Conservation (phyloP, 768 basidiomycete species). For the Leccinum pellstonianum region DNA sequence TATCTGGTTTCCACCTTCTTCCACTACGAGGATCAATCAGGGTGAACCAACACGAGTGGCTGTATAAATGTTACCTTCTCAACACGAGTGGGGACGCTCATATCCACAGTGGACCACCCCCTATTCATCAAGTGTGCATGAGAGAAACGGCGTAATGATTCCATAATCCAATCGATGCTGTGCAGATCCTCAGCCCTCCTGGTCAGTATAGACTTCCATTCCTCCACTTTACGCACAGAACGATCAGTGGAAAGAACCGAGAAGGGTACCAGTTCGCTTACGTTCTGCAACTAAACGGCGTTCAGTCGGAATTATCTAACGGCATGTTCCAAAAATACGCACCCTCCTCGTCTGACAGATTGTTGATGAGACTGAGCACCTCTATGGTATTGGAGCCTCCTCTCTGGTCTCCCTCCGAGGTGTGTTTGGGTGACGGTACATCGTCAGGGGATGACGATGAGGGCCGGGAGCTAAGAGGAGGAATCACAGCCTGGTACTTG, state of each 20-base stretch:
- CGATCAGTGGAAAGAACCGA: constrained; percentile 2
- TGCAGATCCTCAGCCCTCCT: constrained; percentile 49
- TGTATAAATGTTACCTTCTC: constrained; percentile 57
- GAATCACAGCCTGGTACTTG: constrained; percentile 76
- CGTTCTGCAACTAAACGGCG: constrained; percentile 52
- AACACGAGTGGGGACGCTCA: constrained; percentile 52
- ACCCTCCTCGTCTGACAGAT: constrained; percentile 69
- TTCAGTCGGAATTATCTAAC: constrained; percentile 24
- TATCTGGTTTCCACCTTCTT: constrained; percentile 65
- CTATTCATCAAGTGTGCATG: constrained; percentile 59
- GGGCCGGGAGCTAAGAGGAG: constrained; percentile 33
- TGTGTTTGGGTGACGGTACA: not conserved
- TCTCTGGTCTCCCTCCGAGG: constrained; percentile 48
- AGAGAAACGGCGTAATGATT: constrained; percentile 69
- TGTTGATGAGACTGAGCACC: constrained; percentile 61
- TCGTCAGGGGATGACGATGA: constrained; percentile 35
- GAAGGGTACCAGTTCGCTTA: constrained; percentile 32
- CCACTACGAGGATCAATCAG: constrained; percentile 50
- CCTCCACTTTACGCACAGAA: constrained; percentile 52
- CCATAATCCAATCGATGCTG: constrained; percentile 81
- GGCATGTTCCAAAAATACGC: constrained; percentile 28
- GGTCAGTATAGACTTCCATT: constrained; percentile 56
- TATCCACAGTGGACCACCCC: constrained; percentile 60
- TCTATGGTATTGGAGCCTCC: constrained; percentile 74
- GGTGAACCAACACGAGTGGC: constrained; percentile 9